Conservation (phyloP, 129 eudicot genomes). For the Heracleum sosnowskyi region DNA sequence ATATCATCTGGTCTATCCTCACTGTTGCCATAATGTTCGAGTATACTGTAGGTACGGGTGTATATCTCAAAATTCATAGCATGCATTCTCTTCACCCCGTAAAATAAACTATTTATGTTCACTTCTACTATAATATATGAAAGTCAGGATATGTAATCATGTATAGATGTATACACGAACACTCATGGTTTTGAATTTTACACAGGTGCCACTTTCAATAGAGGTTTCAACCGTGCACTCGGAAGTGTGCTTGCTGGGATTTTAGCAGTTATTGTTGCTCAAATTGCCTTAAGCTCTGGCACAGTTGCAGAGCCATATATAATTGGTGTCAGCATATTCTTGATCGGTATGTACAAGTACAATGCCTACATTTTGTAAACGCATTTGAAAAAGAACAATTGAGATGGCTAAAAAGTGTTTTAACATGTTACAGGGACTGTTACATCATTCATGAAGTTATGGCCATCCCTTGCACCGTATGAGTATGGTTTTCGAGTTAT, state of each 20-base stretch:
- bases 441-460: constrained; percentile 61
- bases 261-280: constrained; percentile 45
- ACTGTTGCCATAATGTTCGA: constrained; percentile 82
- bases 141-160: no score
- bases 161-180: no score
- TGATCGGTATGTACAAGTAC: constrained; percentile 40
- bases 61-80: neutral
- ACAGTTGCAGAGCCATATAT: constrained; percentile 47
- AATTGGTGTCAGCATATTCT: constrained; percentile 59
- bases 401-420: constrained; percentile 1
- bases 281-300: constrained; percentile 48
- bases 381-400: neutral
- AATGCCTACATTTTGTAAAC: neutral
- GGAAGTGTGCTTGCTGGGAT: constrained; percentile 68
- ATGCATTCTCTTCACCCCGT: neutral
- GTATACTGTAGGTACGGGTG: constrained; percentile 63
- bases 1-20: constrained; percentile 74
- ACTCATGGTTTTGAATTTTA: constrained; percentile 10
- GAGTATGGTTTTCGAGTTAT: constrained; percentile 70
- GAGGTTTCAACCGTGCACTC: constrained; percentile 78
- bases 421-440: constrained; percentile 38
- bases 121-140: neutral
- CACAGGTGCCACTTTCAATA: constrained; percentile 54
- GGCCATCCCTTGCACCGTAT: constrained; percentile 64
- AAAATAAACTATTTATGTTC: neutral